Base-by-base conservation (phyloP, 1,139 yeast genomes). In the Geotrichum siamense region DNA sequence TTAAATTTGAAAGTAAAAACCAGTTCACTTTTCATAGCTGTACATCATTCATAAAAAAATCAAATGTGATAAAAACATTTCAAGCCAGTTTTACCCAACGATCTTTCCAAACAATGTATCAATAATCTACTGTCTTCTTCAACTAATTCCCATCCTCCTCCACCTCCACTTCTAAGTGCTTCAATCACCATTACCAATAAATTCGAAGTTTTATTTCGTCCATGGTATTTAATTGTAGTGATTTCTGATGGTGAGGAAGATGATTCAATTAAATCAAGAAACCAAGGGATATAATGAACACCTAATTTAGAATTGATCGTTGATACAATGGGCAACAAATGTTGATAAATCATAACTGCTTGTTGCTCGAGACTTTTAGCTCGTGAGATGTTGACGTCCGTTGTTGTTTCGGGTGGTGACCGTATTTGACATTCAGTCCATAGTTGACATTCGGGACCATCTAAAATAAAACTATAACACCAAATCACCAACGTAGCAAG, bases 401-500 rank as follows among this genome's bases (percentile, higher is more conserved):
- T 25, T n/a, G 25, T 31, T n/a, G 38, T 35, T 9, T 38, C 38
- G 10, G 43, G 31, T 2, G 23, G 23, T n/a, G n/a, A n/a, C n/a
- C 21, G 13, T 9, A 12, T 25, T 25, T 12, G 27, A 12, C 10
- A 25, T 15, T 26, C 43, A 12, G 38, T 26, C 34, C 40, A 34
- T 5, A 55, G 60, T 16, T 59, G 57, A 2, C 65, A 57, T 54
- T 80, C 86, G 0, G 82, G 78, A 0, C 87, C 87, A 35, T 68
- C 67, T 2, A 67, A 55, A 22, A 68, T 65, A 57, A 63, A 78
- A 41, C 72, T 74, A 53, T 71, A 79, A 0, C 78, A 69, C 81
- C 83, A 81, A 2, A 79, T 61, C 28, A 79, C 67, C 41, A 80
- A 56, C 0, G 75, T 65, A 3, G 76, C 70, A 42, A 75, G 62